phyloP scores from a whole-genome alignment of 805 yeast genomes.

The Starmerella cellae region DNA sequence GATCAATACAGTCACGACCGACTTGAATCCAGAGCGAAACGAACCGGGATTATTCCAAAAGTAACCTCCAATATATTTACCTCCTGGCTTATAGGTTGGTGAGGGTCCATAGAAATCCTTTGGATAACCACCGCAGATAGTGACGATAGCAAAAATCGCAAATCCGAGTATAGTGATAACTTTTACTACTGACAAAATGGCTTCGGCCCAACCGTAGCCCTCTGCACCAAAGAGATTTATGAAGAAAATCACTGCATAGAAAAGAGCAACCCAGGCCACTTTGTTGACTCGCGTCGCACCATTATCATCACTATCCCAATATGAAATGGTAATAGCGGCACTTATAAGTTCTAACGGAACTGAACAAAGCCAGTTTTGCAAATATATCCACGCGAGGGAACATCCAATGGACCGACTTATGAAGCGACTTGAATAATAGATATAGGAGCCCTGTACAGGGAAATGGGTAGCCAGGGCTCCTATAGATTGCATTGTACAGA shows the following conservation, averaged over 20 bases:
- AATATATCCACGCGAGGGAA: slow-evolving; percentile 60
- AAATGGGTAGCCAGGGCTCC: slow-evolving; percentile 58
- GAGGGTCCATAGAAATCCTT: slow-evolving; percentile 27
- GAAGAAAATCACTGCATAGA: slow-evolving; percentile 36
- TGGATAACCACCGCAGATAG: slow-evolving; percentile 42
- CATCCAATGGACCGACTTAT: slow-evolving; percentile 57
- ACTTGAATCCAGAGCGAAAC: slow-evolving; percentile 48
- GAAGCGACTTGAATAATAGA: slow-evolving; percentile 45
- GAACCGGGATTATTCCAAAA: slow-evolving; percentile 54
- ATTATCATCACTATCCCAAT: slow-evolving; percentile 38
- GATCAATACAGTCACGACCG: slow-evolving; percentile 48
- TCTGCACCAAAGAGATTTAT: slow-evolving; percentile 44
- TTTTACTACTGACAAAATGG: slow-evolving; percentile 43
- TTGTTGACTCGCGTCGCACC: slow-evolving; percentile 32
- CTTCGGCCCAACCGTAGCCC: slow-evolving; percentile 58
- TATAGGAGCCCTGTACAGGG: slow-evolving; percentile 49
- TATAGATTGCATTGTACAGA: slow-evolving; percentile 47
- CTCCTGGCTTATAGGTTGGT: slow-evolving; percentile 33
- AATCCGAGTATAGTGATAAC: slow-evolving; percentile 48
- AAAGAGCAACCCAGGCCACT: slow-evolving; percentile 46
- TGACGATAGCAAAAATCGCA: slow-evolving; percentile 46
- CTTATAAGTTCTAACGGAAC: slow-evolving; percentile 49
- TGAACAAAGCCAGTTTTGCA: slow-evolving; percentile 48
- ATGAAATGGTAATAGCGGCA: slow-evolving; percentile 34
- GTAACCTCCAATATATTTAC: slow-evolving; percentile 40